These are phyloP conservation scores for Vigna reflexopilosa DNA, from an alignment of 306 rosid genomes.

Conservation along the genomic window DNA sequence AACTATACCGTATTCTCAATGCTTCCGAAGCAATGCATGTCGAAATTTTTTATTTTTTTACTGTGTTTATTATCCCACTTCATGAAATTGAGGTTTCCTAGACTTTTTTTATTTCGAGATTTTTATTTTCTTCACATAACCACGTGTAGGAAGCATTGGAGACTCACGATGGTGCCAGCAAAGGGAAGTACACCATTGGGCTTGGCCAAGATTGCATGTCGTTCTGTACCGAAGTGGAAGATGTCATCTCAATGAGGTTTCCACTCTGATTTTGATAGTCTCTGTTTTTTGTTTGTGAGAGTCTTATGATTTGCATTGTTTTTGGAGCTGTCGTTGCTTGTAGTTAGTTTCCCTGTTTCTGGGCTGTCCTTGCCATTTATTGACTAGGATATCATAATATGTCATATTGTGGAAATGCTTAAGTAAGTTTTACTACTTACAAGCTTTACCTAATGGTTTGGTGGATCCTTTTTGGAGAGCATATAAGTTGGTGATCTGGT, in stretches of 20 bases:
- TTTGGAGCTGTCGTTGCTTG: slow-evolving; percentile 4
- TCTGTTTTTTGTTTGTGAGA: slow-evolving; percentile 18
- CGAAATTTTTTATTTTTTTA: neutral
- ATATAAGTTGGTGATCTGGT: slow-evolving; percentile 28
- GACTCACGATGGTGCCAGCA: slow-evolving; percentile 96
- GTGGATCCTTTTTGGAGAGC: neutral
- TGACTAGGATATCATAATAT: neutral
- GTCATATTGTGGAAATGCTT: neutral
- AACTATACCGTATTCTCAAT: slow-evolving; percentile 8
- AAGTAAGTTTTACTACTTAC: slow-evolving; percentile 18
- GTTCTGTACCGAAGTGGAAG: slow-evolving; percentile 92
- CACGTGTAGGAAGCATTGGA: slow-evolving; percentile 85
- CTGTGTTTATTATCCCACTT: neutral
- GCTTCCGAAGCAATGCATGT: slow-evolving; percentile 2
- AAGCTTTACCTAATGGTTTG: slow-evolving; percentile 20
- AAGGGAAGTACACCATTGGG: slow-evolving; percentile 96
- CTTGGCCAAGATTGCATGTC: slow-evolving; percentile 99
- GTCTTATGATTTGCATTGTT: neutral
- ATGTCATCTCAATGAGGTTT: slow-evolving; percentile 99
- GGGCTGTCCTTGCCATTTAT: neutral
- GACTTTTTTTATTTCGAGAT: slow-evolving; percentile 29
- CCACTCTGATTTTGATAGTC: slow-evolving; percentile 30
- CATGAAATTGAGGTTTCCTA: slow-evolving; percentile 16
- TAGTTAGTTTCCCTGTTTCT: neutral
- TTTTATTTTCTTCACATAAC: slow-evolving; percentile 31